Conservation (phyloP, 345 rosid species). For the Acer saccharum region DNA sequence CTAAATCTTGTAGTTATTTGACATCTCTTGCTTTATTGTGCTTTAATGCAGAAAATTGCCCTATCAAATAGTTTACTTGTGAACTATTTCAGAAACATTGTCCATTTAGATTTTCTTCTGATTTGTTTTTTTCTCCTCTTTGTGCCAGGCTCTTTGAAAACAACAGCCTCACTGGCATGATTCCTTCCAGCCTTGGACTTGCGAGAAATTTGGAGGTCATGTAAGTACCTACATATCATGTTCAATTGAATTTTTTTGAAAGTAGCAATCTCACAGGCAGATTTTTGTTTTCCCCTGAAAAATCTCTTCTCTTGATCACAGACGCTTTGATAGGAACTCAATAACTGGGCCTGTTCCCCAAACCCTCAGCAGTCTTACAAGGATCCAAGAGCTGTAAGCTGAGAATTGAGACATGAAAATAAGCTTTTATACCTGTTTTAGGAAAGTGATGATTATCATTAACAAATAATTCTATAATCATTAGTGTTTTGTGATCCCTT, state of each 20-base stretch:
- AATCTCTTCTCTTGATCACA: constrained; percentile 23
- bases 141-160: constrained; percentile 43
- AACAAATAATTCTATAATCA: not conserved
- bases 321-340: constrained; percentile 73
- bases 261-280: constrained; percentile 55
- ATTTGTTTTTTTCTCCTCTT: not conserved
- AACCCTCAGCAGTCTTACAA: constrained; percentile 52
- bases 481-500: not conserved
- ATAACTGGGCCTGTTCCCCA: constrained; percentile 51
- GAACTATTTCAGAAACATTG: not conserved
- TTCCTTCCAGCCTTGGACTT: constrained; percentile 59
- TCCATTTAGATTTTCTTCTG: not conserved
- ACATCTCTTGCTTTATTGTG: constrained; percentile 1
- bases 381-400: constrained; percentile 64
- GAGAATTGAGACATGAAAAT: not conserved
- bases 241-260: constrained; percentile 30
- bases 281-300: constrained; percentile 8
- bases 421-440: constrained; percentile 1
- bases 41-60: not conserved
- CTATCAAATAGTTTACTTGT: not conserved
- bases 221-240: constrained; percentile 48
- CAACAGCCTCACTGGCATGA: constrained; percentile 35
- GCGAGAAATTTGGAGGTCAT: constrained; percentile 56
- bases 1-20: not conserved
- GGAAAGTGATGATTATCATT: not conserved